phyloP scores from a whole-genome alignment of 2,329 filamentous ascomycete species.

The Scedosporium minutisporum region DNA sequence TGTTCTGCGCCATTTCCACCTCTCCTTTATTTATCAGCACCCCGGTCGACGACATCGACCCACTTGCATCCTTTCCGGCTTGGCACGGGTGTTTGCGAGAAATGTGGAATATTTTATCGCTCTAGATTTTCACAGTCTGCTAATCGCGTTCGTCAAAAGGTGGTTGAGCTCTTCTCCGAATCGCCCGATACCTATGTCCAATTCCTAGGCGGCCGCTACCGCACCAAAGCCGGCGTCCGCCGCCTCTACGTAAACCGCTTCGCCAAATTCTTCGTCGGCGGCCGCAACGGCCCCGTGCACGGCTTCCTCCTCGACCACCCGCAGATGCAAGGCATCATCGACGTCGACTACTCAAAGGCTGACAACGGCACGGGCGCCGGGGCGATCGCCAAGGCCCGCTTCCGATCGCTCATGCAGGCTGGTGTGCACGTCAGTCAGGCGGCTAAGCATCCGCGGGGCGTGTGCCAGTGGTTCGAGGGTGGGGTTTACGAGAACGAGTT shows the following conservation, averaged over 20 bases:
- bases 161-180: constrained; percentile 40
- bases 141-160: constrained; percentile 17
- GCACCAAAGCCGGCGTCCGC: constrained; percentile 38
- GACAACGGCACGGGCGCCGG: constrained; percentile 11
- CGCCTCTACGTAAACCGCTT: constrained; percentile 44
- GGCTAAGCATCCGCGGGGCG: constrained; percentile 38
- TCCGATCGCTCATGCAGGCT: constrained; percentile 45
- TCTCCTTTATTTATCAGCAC: constrained; percentile 26
- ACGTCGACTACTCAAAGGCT: constrained; percentile 34
- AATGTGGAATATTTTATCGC: too few species aligned
- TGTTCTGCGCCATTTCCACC: background rate
- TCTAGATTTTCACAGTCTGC: background rate
- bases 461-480: constrained; percentile 49
- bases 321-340: constrained; percentile 47
- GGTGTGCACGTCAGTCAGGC: constrained; percentile 42
- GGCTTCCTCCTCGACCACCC: constrained; percentile 48
- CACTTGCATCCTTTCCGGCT: too few species aligned
- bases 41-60: background rate
- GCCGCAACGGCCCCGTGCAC: constrained; percentile 45
- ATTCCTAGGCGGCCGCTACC: constrained; percentile 45
- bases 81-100: too few species aligned
- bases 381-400: constrained; percentile 34
- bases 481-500: constrained; percentile 51
- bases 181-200: constrained; percentile 44
- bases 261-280: constrained; percentile 35